Base-by-base conservation (phyloP, 495 filamentous ascomycete genomes). In the Aspergillus conjunctus region DNA sequence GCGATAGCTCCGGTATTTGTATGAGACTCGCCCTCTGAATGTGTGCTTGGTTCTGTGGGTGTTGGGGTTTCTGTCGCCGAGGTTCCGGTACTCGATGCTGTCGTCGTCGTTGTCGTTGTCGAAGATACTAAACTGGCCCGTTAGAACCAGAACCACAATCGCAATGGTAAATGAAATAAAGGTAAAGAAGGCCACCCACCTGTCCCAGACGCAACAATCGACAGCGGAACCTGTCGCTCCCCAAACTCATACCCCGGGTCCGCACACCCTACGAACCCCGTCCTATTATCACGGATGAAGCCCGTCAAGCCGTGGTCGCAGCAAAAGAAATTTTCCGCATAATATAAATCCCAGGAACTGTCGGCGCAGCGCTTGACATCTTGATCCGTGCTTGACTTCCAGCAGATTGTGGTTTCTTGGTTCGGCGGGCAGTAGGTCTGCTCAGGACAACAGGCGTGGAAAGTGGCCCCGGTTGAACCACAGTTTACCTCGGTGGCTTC, bases 1-100 rank as follows among this genome's bases (percentile, higher is more conserved):
- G 46, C 46, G 3, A 50, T 50, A 20, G 46, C 46, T 15, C 46
- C 46, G 12, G 46, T 50, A 20, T 50, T 50, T 4, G 46, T 20
- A 7, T 4, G 12, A 37, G 33, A 37, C 14, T 37, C 14, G 34
- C n/a, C n/a, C n/a, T 37, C 34, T 37, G 34, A 14, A 3, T 8
- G 34, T 37, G 34, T 8, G 34, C 9, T 37, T 37, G 34, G 6
- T 37, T 6, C 14, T 37, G 34, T 37, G 34, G 34, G 8, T 37
- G 34, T 9, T 37, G 34, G 8, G 34, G 34, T 9, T 37, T n/a
- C n/a, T n/a, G n/a, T n/a, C n/a, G 34, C 14, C 9, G 34, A 37
- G 8, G 34, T 37, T 9, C 9, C 34, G 34, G 34, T 9, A 37
- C n/a, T n/a, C n/a, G 34, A 37, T 8, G 34, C 14, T 37, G 34